These are phyloP conservation scores for Mucor mucedo DNA, from an alignment of 371 early-diverging fungal species.

Conservation along the genomic window DNA sequence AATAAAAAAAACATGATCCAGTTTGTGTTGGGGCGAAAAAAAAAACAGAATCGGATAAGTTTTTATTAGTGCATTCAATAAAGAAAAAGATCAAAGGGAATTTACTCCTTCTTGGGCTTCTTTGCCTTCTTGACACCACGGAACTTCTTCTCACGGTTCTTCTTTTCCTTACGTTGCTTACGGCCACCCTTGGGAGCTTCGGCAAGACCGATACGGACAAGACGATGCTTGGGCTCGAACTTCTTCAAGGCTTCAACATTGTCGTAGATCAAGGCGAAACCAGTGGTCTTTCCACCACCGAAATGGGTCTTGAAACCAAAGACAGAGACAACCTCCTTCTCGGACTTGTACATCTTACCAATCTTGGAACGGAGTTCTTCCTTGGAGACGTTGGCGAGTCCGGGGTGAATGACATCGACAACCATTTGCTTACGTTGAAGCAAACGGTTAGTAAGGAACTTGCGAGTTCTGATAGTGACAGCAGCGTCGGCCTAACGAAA, in stretches of 20 bases:
- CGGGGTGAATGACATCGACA: conserved; percentile 95
- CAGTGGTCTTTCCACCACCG: conserved; percentile 98
- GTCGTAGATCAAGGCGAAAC: conserved; percentile 98
- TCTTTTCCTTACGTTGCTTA: conserved; percentile 98
- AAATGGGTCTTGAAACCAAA: conserved; percentile 96
- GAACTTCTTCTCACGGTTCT: conserved; percentile 99
- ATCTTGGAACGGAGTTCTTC: conserved; percentile 93
- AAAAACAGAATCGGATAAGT: not conserved
- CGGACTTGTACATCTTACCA: conserved; percentile 94
- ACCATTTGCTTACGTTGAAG: conserved; percentile 98
- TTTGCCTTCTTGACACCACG: conserved; percentile 96
- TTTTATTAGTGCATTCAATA: conserved; percentile 2
- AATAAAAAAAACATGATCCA: not conserved
- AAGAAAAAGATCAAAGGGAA: conserved; percentile 1
- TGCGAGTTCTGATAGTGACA: conserved; percentile 96
- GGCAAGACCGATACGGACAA: conserved; percentile 83
- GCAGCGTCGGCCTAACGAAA: conserved; percentile 65
- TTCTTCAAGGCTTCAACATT: conserved; percentile 92
- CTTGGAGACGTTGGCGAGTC: conserved; percentile 89
- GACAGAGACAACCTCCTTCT: conserved; percentile 87
- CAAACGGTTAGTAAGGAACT: conserved; percentile 98
- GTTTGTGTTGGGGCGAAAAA: not conserved
- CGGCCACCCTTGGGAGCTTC: conserved; percentile 82
- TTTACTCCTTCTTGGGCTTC: conserved; percentile 38
- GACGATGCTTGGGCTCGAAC: conserved; percentile 98